Base-by-base conservation (phyloP, 2,329 filamentous ascomycete species). In the Juglanconis oblonga region DNA sequence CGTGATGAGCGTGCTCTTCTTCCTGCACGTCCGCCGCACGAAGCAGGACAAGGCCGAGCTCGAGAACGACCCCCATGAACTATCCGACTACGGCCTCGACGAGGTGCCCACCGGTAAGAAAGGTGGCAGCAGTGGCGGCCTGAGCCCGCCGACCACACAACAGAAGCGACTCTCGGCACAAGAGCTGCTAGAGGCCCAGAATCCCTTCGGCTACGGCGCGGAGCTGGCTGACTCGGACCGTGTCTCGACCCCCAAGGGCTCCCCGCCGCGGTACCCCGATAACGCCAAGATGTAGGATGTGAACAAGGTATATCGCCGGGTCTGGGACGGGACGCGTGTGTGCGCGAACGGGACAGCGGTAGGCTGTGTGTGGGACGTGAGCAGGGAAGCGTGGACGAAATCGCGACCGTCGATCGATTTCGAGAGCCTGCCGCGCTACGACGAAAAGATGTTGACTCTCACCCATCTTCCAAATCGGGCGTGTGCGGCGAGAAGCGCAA, bases 81-180 rank as follows among this genome's bases (percentile, higher is more conserved):
- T 79, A 29, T 68, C 70, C 31, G 72, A 80, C 69, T 79, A 78
- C 55, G 75, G 76, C 49, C 76, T 73, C 57, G 71, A 71, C 73
- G 73, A 79, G 64, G 65, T 72, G 42, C 58, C 61, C 10, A 31
- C 7, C 31, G 50, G 38, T 33, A 57, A 50, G 35, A 55, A 59
- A 13, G 58, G 51, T 44, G 45, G 17, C 50, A 52, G 49, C n/a
- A 9, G 31, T 38, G 24, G 45, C 7, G 17, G 38, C 9, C 40
- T 52, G 10, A 44, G 44, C 9, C 44, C 36, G 4, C 50, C 54
- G 4, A 42, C 48, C 29, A n/a, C 45, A 13, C 54, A 60, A 17
- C 52, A 55, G 42, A 47, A 55, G 32, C 58, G 58, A 7, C 52
- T 61, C 14, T 55, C 61, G 3, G 55, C 54, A n/a, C 58, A 63